phyloP scores from a whole-genome alignment of 768 basidiomycete genomes.

The Phylloporus sp. region DNA sequence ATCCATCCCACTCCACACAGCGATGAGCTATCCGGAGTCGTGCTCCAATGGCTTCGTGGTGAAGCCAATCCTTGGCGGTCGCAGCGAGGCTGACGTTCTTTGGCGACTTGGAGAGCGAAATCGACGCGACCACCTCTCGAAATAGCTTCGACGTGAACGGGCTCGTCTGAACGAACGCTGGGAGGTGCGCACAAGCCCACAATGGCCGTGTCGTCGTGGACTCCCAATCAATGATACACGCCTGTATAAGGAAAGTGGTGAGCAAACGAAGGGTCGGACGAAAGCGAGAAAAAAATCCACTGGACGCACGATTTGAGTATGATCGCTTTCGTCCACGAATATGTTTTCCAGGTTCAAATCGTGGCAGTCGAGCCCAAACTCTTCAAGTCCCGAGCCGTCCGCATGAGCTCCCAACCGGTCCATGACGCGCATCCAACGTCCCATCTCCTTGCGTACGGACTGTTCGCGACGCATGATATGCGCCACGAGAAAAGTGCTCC shows the following conservation, averaged over 20 bases:
- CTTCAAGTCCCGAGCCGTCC: conserved; percentile 38
- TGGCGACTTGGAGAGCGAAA: conserved; percentile 31
- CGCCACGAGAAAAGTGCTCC: conserved; percentile 72
- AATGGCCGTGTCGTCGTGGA: conserved; percentile 84
- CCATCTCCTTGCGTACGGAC: conserved; percentile 63
- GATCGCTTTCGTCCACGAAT: conserved; percentile 69
- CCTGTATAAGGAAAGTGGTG: conserved; percentile 37
- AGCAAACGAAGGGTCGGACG: not conserved
- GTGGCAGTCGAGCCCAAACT: conserved; percentile 80
- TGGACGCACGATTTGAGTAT: conserved; percentile 61
- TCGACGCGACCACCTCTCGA: conserved; percentile 53
- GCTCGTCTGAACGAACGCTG: conserved; percentile 73
- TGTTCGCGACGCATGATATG: conserved; percentile 64
- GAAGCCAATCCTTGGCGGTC: conserved; percentile 66
- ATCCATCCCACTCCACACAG: conserved; percentile 84
- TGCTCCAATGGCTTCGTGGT: conserved; percentile 61
- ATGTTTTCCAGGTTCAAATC: conserved; percentile 83
- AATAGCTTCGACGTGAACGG: conserved; percentile 70
- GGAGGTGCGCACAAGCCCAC: conserved; percentile 81
- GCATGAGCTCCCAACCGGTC: conserved; percentile 42
- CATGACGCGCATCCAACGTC: conserved; percentile 65
- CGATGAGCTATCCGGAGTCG: conserved; percentile 73
- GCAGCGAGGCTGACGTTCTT: conserved; percentile 33
- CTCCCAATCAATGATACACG: conserved; percentile 88
- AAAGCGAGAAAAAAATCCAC: not conserved